Conservation (phyloP, 179 eudicot genomes). For the Patellifolia procumbens region DNA sequence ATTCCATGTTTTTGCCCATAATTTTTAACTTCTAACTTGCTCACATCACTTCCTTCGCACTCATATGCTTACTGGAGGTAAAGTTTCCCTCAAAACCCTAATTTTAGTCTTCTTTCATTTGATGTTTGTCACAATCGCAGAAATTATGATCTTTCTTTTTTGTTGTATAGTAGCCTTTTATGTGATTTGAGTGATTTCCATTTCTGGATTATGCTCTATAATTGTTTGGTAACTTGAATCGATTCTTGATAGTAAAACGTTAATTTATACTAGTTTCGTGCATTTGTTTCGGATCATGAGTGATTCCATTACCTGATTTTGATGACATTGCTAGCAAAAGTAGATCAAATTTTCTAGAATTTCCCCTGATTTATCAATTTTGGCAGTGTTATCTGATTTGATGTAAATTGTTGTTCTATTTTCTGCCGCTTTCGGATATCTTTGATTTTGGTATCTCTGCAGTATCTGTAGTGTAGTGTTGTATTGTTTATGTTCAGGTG, state of each 20-base stretch:
- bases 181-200: conserved; percentile 13
- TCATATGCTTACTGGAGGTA: conserved; percentile 27
- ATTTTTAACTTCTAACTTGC: background rate
- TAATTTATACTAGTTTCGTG: no score
- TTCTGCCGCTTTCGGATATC: background rate
- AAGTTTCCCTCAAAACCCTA: conserved; percentile 36
- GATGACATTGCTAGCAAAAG: no score
- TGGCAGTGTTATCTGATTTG: background rate
- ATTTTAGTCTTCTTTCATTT: background rate
- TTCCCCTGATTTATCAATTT: background rate
- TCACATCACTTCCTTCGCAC: conserved; percentile 3
- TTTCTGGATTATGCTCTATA: conserved; percentile 3
- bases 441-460: background rate
- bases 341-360: no score
- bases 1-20: background rate
- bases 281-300: no score
- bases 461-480: background rate
- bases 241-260: no score
- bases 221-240: no score
- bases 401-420: background rate
- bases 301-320: background rate
- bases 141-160: background rate
- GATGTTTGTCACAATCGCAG: background rate
- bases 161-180: background rate
- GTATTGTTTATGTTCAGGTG: conserved; percentile 10